phyloP scores from a whole-genome alignment of 1,284 basidiomycete genomes.

The Naganishia liquefaciens region DNA sequence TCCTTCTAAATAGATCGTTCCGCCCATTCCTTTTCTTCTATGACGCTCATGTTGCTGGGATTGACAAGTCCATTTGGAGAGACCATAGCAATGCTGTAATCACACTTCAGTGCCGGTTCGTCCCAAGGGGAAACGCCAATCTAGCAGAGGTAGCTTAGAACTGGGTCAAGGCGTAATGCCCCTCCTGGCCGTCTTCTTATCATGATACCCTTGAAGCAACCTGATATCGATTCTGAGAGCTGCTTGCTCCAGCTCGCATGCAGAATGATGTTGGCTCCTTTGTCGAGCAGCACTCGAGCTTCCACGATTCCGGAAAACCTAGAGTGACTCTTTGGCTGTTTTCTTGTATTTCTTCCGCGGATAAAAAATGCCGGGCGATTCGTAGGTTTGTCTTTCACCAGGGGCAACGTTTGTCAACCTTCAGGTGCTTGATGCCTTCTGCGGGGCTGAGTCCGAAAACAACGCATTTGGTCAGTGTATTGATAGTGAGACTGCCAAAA shows the following conservation, averaged over 20 bases:
- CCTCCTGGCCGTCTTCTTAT: conserved; percentile 54
- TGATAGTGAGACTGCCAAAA: no score
- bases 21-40: conserved; percentile 57
- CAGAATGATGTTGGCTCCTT: conserved; percentile 58
- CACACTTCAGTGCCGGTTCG: conserved; percentile 88
- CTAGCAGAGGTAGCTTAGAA: conserved; percentile 67
- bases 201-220: conserved; percentile 45
- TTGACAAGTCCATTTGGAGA: conserved; percentile 62
- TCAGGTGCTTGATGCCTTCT: no score
- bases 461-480: no score
- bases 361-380: no score
- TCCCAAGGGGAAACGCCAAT: conserved; percentile 68
- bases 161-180: conserved; percentile 73
- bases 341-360: conserved; percentile 62
- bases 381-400: no score
- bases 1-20: conserved; percentile 42
- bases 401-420: no score
- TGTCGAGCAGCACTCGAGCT: conserved; percentile 60
- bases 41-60: conserved; percentile 81
- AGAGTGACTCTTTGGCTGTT: conserved; percentile 69
- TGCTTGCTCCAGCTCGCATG: conserved; percentile 58
- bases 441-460: no score
- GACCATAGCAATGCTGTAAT: conserved; percentile 77
- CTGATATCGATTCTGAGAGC: conserved; percentile 67
- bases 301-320: conserved; percentile 63